Evolutionary conservation across 2,329 filamentous ascomycete genomes (phyloP).

Genomic region (Aspergillus pseudonomiae): DNA sequence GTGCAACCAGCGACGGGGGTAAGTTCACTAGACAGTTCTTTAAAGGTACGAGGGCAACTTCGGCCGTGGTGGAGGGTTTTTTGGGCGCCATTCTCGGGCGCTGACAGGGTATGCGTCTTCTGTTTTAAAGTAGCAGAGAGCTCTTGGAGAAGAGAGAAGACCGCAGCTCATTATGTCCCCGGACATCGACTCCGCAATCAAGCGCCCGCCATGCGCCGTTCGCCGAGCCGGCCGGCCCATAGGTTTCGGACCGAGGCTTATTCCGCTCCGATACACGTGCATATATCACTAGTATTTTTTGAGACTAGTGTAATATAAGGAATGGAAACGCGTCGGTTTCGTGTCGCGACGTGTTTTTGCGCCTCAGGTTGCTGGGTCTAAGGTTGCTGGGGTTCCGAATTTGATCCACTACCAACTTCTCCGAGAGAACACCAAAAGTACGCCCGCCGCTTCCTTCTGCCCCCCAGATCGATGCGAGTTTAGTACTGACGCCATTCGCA

Average conservation of each 20-base stretch:
- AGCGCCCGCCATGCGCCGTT: constrained; percentile 22
- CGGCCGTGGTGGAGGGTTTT: constrained; percentile 68
- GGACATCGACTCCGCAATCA: constrained; percentile 31
- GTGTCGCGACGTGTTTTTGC: constrained; percentile 33
- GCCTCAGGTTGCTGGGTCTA: constrained; percentile 14
- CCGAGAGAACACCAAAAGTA: constrained; percentile 14
- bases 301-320: constrained; percentile 19
- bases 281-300: neutral
- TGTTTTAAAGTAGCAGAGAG: constrained; percentile 18
- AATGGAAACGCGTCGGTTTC: constrained; percentile 30
- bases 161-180: constrained; percentile 28
- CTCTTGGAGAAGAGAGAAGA: constrained; percentile 18
- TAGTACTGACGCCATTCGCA: constrained; percentile 15
- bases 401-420: constrained; percentile 11
- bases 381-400: constrained; percentile 10
- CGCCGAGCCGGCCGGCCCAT: constrained; percentile 26
- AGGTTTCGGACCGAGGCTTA: constrained; percentile 35
- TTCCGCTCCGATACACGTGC: constrained; percentile 37
- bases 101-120: constrained; percentile 14
- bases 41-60: constrained; percentile 81
- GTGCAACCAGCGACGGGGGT: constrained; percentile 77
- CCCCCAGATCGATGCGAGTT: constrained; percentile 12
- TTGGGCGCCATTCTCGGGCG: constrained; percentile 46
- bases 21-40: constrained; percentile 96
- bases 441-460: constrained; percentile 16